Conservation (phyloP, 139 green algal species). For the Gonium pectorale region DNA sequence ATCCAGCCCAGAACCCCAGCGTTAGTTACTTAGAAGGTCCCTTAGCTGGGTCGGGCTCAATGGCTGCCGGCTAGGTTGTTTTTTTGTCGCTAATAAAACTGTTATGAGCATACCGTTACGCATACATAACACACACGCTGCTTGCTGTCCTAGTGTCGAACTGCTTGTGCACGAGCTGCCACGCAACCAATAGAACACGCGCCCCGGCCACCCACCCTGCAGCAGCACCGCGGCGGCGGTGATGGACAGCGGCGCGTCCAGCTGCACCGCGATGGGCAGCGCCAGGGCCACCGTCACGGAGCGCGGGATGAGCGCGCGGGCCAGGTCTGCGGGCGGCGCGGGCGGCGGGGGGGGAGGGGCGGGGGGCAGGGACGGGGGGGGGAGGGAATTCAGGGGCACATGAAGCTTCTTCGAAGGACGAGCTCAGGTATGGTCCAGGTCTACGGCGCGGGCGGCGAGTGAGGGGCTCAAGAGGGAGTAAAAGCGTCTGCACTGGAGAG, state of each 20-base stretch:
- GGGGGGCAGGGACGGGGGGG: not conserved
- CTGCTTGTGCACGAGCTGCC: no score
- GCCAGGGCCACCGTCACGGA: constrained; percentile 90
- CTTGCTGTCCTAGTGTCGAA: not conserved
- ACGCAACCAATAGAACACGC: no score
- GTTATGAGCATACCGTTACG: no score
- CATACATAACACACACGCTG: no score
- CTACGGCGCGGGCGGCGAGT: not conserved
- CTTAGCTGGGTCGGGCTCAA: no score
- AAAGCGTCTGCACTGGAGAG: no score
- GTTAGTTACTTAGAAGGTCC: no score
- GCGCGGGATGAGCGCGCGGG: constrained; percentile 78
- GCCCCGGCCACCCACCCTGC: constrained; percentile 52
- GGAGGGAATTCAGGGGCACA: not conserved
- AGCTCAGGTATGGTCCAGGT: not conserved
- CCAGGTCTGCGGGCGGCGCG: constrained; percentile 56
- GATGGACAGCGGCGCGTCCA: constrained; percentile 79
- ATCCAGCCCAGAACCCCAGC: no score
- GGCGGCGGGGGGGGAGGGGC: not conserved
- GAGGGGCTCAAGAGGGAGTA: no score
- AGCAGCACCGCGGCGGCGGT: constrained; percentile 87
- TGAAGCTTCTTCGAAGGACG: not conserved
- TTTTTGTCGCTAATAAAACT: not conserved
- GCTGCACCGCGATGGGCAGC: constrained; percentile 81
- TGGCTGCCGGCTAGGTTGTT: no score